Base-by-base conservation (phyloP, 306 rosid species). In the Benincasa hispida region DNA sequence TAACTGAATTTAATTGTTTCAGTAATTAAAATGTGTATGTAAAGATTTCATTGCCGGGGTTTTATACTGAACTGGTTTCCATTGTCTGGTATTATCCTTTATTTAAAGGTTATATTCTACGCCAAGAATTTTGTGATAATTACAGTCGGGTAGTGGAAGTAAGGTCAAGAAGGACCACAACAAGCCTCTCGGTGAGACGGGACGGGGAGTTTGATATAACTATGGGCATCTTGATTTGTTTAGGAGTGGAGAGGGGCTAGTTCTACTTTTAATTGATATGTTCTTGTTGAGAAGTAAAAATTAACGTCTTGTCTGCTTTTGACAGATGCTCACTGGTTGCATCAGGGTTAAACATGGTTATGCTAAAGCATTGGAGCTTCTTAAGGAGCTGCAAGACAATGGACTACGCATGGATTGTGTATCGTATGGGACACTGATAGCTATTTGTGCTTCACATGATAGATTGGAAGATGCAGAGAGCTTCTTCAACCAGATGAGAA, bases 321-420 rank as follows among this genome's bases (percentile, higher is more conserved):
- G 50, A 76, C 84, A 93, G 97, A 84, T 93, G 84, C 89, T 91
- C 77, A 82, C 98, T 80, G 98, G 98, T 79, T 91, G 91, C 84
- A 85, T 60, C 78, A 93, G 85, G 87, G 77, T 79, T 57, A 87
- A 91, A 80, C 42, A 87, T 72, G 91, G 98, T 76, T 93, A 93
- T 82, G 50, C 84, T n/a, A 86, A 81, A 83, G 92, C 97, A 25
- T 76, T 93, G 47, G 96, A 90, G 87, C 84, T 93, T 24, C 80
- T 91, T 75, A 89, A 85, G 84, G 96, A 91, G 81, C 73, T 91
- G 86, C 88, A 81, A 78, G 61, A 57, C 51, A 80, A 77, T 85
- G 86, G 83, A 72, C 77, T 91, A 82, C 82, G 47, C 75, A 88
- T 87, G 96, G 98, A 93, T 77, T 81, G 68, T 73, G 89, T 93